A percentile compares a stretch with the other conserved stretches of the same genome.
Evolutionary conservation across 2,329 filamentous ascomycete genomes (phyloP).

Genomic region (Leptodontidium sp.): DNA sequence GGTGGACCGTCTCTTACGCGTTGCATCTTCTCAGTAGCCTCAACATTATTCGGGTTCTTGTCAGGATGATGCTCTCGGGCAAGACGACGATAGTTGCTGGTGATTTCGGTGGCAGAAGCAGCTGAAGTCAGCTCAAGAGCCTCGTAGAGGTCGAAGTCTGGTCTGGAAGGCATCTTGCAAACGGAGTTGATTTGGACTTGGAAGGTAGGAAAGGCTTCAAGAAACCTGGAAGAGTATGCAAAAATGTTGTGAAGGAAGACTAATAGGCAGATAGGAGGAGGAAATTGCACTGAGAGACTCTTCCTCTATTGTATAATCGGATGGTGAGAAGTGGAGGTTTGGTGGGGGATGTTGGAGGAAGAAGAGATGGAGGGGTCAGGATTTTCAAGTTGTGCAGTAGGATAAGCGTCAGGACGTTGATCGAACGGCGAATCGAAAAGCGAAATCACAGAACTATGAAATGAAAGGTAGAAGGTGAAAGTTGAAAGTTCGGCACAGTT

Average conservation of each 20-base stretch:
- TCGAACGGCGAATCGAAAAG: too few species aligned
- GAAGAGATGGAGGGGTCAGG: too few species aligned
- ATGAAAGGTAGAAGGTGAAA: too few species aligned
- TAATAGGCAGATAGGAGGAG: too few species aligned
- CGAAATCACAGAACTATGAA: too few species aligned
- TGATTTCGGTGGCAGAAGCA: constrained; percentile 33
- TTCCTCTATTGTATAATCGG: constrained; percentile 1
- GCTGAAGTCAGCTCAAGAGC: constrained; percentile 26
- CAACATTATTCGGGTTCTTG: constrained; percentile 34
- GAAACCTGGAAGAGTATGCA: background rate
- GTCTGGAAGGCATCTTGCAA: constrained; percentile 28
- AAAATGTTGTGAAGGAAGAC: too few species aligned
- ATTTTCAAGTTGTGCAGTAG: too few species aligned
- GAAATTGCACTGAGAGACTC: background rate
- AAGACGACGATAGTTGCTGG: constrained; percentile 29
- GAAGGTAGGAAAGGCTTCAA: background rate
- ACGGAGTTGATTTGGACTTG: background rate
- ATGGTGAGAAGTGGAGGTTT: background rate
- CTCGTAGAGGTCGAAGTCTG: constrained; percentile 33
- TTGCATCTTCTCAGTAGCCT: constrained; percentile 35
- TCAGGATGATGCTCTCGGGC: constrained; percentile 36
- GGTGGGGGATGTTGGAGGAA: background rate
- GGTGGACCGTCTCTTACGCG: constrained; percentile 19
- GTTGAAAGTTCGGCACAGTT: too few species aligned
- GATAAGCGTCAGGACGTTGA: too few species aligned